Conservation (phyloP, 371 early-diverging fungal species). For the Choanephora cucurbitarum region DNA sequence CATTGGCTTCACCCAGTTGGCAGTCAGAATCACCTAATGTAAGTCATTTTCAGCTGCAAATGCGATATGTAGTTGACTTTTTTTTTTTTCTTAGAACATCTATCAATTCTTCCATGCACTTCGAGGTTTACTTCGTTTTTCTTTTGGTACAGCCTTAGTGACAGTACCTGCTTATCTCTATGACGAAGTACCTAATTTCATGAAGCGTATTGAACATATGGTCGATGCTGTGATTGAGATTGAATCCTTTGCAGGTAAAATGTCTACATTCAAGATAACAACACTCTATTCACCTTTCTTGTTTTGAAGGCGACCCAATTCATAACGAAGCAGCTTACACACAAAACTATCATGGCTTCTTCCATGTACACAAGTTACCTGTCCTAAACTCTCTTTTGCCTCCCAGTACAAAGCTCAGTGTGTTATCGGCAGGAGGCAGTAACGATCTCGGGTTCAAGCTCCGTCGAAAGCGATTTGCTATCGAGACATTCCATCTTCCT, state of each 20-base stretch:
- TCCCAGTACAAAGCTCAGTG: conserved; percentile 70
- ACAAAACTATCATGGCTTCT: conserved; percentile 85
- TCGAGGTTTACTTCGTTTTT: conserved; percentile 74
- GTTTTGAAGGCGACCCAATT: conserved; percentile 43
- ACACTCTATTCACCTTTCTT: not conserved
- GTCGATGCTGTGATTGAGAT: conserved; percentile 88
- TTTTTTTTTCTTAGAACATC: conserved; percentile 47
- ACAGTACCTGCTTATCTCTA: conserved; percentile 85
- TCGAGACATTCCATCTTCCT: conserved; percentile 91
- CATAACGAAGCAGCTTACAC: conserved; percentile 53
- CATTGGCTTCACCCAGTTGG: conserved; percentile 81
- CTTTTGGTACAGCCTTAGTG: conserved; percentile 77
- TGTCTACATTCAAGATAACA: too few relatives aligned
- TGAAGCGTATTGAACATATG: conserved; percentile 78
- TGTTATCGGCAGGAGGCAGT: conserved; percentile 62
- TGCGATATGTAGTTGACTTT: not conserved
- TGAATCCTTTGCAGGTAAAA: conserved; percentile 90
- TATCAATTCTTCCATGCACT: conserved; percentile 77
- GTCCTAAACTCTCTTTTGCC: conserved; percentile 78
- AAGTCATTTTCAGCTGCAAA: conserved; percentile 15
- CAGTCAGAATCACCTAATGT: conserved; percentile 60
- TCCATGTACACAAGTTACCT: conserved; percentile 84
- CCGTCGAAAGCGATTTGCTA: conserved; percentile 84
- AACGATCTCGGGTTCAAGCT: conserved; percentile 85
- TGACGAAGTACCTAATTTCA: conserved; percentile 53